Base-by-base conservation (phyloP, 2,329 filamentous ascomycete genomes). In the Penicillium freii region DNA sequence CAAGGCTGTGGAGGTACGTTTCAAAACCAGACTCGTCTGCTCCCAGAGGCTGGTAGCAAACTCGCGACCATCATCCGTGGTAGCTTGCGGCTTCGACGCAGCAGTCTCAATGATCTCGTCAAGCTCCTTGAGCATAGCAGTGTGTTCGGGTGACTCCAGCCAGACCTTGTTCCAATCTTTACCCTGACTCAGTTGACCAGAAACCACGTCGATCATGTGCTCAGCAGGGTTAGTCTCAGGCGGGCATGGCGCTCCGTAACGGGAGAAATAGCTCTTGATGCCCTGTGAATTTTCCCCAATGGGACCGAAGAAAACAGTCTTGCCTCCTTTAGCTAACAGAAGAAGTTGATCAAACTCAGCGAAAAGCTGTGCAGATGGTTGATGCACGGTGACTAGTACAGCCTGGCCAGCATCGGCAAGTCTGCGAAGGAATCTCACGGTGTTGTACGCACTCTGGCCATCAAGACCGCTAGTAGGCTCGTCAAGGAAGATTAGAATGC, bases 81-180 rank as follows among this genome's bases (percentile, higher is more conserved):
- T 76, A 40, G 65, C 81, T 5, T 77, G 68, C 0, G 81, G 79
- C 1, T 79, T 73, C 10, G 68, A 60, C 1, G 72, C 72, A 6
- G 73, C 73, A 62, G 78, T 65, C 65, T 73, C 52, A 74, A 88
- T 85, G 42, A 91, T 84, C 1, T 76, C 74, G 43, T 87, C 80
- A 36, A 92, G 89, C 62, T 91, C 85, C 15, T 83, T 73, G 2
- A 84, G 72, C 2, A 89, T 78, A 0, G 74, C 69, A 19, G 78
- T 73, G 49, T 84, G 81, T 66, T 90, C 83, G 5, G 82, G 77
- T 0, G 86, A 90, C 13, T 82, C 81, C 8, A 79, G 73, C 89
- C 89, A 92, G 63, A 90, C 84, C 39, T 90, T 80, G 64, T 87
- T 85, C 88, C 89, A 92, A 65, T 90, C 81, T 36, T 87, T 77